These are phyloP conservation scores for Hamigera avellanea DNA, from an alignment of 495 filamentous ascomycete genomes.

Conservation along the genomic window DNA sequence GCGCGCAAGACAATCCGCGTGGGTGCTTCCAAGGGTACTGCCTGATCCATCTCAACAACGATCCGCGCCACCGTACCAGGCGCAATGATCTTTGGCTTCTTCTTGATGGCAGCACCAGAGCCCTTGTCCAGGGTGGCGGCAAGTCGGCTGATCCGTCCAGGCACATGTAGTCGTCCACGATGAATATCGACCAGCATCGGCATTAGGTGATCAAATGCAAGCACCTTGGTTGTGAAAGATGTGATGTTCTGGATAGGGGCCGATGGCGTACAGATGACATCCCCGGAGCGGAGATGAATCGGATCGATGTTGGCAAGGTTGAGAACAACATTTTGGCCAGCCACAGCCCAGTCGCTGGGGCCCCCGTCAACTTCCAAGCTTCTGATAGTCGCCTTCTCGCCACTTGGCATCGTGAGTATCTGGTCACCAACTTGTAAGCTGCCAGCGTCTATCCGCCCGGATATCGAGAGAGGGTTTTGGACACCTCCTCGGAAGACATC, in stretches of 20 bases:
- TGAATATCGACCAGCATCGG: slow-evolving; percentile 86
- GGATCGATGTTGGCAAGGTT: slow-evolving; percentile 81
- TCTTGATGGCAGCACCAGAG: slow-evolving; percentile 57
- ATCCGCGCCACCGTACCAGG: slow-evolving; percentile 56
- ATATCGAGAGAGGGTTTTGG: slow-evolving; percentile 63
- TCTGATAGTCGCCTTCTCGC: slow-evolving; percentile 67
- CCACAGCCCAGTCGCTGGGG: slow-evolving; percentile 81
- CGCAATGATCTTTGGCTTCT: slow-evolving; percentile 71
- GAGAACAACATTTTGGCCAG: slow-evolving; percentile 76
- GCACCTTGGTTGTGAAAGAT: slow-evolving; percentile 65
- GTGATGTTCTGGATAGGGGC: slow-evolving; percentile 57
- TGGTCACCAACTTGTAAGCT: slow-evolving; percentile 73
- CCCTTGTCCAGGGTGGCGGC: slow-evolving; percentile 64
- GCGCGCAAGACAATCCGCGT: slow-evolving; percentile 70
- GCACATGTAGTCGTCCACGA: slow-evolving; percentile 66
- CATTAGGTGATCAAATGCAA: slow-evolving; percentile 80
- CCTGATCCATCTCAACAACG: slow-evolving; percentile 60
- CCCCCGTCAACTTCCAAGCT: slow-evolving; percentile 64
- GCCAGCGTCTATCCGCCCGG: slow-evolving; percentile 78
- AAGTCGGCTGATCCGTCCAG: slow-evolving; percentile 61
- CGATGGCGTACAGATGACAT: slow-evolving; percentile 65
- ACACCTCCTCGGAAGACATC: slow-evolving; percentile 74
- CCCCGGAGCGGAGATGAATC: slow-evolving; percentile 68
- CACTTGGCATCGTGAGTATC: slow-evolving; percentile 66
- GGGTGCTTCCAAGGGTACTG: slow-evolving; percentile 68